Percentiles rank a stretch among this genome's conserved stretches.
Evolutionary conservation across 768 basidiomycete genomes (phyloP).

Genomic region (Chalciporus sphaerocephalus): DNA sequence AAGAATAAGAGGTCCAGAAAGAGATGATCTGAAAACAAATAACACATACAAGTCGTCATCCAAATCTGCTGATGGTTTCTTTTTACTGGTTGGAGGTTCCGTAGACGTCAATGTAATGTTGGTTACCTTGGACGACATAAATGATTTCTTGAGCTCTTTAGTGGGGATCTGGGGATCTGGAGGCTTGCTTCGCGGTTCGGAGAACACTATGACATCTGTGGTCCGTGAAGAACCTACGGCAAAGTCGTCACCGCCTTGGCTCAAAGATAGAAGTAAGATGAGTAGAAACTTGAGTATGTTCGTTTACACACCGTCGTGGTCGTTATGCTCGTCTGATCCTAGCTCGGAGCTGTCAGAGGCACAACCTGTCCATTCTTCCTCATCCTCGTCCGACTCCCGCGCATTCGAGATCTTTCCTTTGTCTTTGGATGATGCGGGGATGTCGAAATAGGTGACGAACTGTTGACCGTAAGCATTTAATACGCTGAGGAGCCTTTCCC

Average conservation of each 20-base stretch:
- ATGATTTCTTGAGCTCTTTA: constrained; percentile 55
- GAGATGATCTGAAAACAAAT: neutral
- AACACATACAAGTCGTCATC: constrained; percentile 52
- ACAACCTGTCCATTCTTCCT: constrained; percentile 44
- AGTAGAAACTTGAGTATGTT: neutral
- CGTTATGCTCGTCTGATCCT: constrained; percentile 17
- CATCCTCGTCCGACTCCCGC: constrained; percentile 19
- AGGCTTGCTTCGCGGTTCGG: constrained; percentile 31
- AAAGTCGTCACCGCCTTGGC: constrained; percentile 45
- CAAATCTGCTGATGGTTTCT: constrained; percentile 35
- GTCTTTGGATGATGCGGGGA: constrained; percentile 16
- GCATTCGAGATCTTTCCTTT: constrained; percentile 13
- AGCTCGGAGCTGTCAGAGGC: constrained; percentile 3
- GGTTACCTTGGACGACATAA: constrained; percentile 83
- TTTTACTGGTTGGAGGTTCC: constrained; percentile 12
- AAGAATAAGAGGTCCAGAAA: neutral
- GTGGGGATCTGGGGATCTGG: constrained; percentile 16
- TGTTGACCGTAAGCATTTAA: constrained; percentile 45
- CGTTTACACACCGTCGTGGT: constrained; percentile 15
- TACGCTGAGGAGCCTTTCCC: constrained; percentile 34
- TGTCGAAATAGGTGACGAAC: constrained; percentile 42
- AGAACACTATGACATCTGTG: constrained; percentile 57
- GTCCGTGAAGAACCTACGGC: constrained; percentile 31
- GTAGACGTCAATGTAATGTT: constrained; percentile 41
- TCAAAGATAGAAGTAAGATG: constrained; percentile 25